phyloP scores from a whole-genome alignment of 148 eudicot species.

The Agrostemma githago region DNA sequence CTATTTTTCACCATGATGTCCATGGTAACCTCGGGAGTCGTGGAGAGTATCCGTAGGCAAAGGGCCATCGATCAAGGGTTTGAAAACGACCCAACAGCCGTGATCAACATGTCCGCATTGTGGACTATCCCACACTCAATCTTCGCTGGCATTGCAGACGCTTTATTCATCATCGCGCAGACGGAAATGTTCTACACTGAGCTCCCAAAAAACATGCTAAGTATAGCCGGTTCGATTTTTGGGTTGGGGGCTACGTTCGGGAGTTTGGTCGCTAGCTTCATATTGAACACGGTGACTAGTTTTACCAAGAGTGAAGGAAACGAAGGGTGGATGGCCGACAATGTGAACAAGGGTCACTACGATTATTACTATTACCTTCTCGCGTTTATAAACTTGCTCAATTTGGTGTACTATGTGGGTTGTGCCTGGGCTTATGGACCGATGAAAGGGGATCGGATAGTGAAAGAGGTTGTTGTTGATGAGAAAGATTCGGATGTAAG shows the following conservation, averaged over 20 bases:
- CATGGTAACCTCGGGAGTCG: constrained; percentile 9
- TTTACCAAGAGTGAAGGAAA: constrained; percentile 8
- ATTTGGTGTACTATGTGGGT: constrained; percentile 10
- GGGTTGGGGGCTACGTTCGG: constrained; percentile 8
- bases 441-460: not conserved
- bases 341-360: constrained; percentile 18
- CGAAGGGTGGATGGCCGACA: constrained; percentile 20
- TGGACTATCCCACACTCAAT: constrained; percentile 11
- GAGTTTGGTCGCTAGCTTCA: constrained; percentile 11
- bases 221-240: constrained; percentile 13
- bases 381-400: constrained; percentile 8
- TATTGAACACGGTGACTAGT: not conserved
- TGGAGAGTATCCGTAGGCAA: constrained; percentile 18
- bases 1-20: constrained; percentile 12
- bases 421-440: constrained; percentile 20
- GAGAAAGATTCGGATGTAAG: not conserved
- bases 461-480: not conserved
- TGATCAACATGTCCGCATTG: constrained; percentile 19
- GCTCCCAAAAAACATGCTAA: constrained; percentile 18
- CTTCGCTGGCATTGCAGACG: constrained; percentile 16
- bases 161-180: constrained; percentile 13
- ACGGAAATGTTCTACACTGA: constrained; percentile 18
- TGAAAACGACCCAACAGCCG: constrained; percentile 2
- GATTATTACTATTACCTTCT: constrained; percentile 23
- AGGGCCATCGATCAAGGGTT: constrained; percentile 15